Base-by-base conservation (phyloP, 345 rosid species). In the Rhizophora mangle region DNA sequence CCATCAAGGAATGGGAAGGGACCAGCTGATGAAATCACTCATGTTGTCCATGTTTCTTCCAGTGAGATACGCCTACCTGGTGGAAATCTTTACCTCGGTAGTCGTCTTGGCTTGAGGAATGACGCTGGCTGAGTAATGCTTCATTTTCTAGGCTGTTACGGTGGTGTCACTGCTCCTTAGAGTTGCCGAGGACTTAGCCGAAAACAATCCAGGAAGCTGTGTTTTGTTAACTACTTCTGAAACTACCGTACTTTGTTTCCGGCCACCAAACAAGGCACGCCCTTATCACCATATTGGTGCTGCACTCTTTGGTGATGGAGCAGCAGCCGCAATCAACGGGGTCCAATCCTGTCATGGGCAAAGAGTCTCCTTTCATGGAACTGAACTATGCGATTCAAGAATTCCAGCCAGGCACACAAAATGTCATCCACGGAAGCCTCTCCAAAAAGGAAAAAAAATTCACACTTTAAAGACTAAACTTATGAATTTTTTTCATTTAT, bases 261-360 rank as follows among this genome's bases (percentile, higher is more conserved):
- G 92, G 1, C 99, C 99, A 2, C 97, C 96, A 3, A 92, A 84
- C 85, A 87, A 78, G 63, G 82, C 85, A 15, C 93, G 96, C 69
- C 99, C 96, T 31, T 90, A 95, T 27, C 92, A 92, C 69, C 85
- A 92, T 6, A 97, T 95, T 0, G 97, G 97, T 36, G 97, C 95
- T 6, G 97, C 99, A 37, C 87, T 95, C 53, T 95, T 95, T 20
- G 99, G 96, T 2, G 99, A 95, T 26, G 99, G 99, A 2, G 97
- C 96, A 16, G 97, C 93, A 0, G 96, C 97, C 2, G 92, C 75
- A 37, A 81, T 95, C 27, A 57, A 92, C 0, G 96, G 97, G 69
- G 84, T n/a, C 96, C 0, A 74, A 87, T 26, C 96, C 99, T 4
- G 26, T 76, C 22, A 52, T 29, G 5, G 81, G 68, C 8, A 59